Percentiles rank a stretch among this genome's conserved stretches.
Conservation (phyloP, 1,284 basidiomycete species). For the Sparassis latifolia region DNA sequence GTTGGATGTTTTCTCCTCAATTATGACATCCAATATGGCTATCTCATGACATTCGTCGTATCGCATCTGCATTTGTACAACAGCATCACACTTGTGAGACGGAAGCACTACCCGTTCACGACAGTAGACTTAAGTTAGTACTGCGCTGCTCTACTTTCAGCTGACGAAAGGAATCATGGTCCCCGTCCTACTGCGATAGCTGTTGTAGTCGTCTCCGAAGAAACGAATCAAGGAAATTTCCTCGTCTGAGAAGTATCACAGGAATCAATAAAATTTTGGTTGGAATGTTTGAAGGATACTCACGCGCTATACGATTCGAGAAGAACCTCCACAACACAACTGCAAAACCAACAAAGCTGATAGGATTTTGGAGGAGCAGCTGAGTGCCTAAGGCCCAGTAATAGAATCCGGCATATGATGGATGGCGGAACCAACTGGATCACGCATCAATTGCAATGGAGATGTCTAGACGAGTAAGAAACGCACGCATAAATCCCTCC, state of each 20-base stretch:
- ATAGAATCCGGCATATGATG: constrained; percentile 96
- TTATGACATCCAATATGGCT: constrained; percentile 13
- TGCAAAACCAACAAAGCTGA: constrained; percentile 62
- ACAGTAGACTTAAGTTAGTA: neutral
- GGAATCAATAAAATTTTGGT: neutral
- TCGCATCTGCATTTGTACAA: constrained; percentile 5
- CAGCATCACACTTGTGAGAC: neutral
- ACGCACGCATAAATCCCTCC: constrained; percentile 81
- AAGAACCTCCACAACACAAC: constrained; percentile 85
- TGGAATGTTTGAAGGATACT: constrained; percentile 22
- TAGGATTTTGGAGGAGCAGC: constrained; percentile 83
- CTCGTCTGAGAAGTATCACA: constrained; percentile 47
- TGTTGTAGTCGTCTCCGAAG: constrained; percentile 75
- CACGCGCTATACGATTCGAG: constrained; percentile 71
- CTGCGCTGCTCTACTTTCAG: constrained; percentile 27
- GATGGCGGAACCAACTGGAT: constrained; percentile 85
- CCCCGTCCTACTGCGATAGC: constrained; percentile 64
- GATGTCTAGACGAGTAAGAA: neutral
- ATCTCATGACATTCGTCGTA: constrained; percentile 11
- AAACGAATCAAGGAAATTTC: constrained; percentile 69
- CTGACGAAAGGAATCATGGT: constrained; percentile 70
- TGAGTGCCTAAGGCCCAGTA: constrained; percentile 98
- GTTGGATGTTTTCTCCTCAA: constrained; percentile 15
- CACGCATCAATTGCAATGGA: neutral
- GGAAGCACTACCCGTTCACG: neutral